Evolutionary conservation across 805 yeast species (phyloP).

Genomic region (Kodamaea kaohsiungensis): DNA sequence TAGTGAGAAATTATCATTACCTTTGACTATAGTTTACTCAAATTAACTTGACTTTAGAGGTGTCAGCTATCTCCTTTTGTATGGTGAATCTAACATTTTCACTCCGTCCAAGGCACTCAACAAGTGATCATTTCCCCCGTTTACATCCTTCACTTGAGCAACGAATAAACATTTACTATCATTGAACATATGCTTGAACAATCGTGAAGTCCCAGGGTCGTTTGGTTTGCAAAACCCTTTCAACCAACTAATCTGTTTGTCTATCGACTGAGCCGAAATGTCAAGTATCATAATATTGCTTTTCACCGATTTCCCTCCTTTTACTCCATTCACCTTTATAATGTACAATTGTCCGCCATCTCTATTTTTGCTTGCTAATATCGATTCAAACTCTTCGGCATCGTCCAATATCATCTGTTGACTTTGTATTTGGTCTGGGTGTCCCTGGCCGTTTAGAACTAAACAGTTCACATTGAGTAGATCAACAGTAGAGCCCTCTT

Average conservation of each 20-base stretch:
- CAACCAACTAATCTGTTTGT: conserved; percentile 8
- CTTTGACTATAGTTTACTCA: too few species aligned
- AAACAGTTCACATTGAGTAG: not conserved
- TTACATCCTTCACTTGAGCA: conserved; percentile 19
- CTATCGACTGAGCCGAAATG: conserved; percentile 6
- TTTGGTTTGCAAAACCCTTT: not conserved
- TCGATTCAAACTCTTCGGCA: conserved; percentile 5
- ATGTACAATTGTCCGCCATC: conserved; percentile 8
- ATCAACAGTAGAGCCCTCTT: not conserved
- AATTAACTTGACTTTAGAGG: too few species aligned
- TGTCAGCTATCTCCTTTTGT: conserved; percentile 16
- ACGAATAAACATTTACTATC: conserved; percentile 39
- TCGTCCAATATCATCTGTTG: conserved; percentile 20
- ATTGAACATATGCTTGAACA: conserved; percentile 13
- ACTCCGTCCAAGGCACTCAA: conserved; percentile 16
- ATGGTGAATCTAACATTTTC: conserved; percentile 15
- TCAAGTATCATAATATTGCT: conserved; percentile 18
- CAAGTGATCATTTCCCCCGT: conserved; percentile 14
- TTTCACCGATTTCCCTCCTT: conserved; percentile 8
- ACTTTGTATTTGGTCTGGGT: conserved; percentile 11
- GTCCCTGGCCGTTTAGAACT: conserved; percentile 1
- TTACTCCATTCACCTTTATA: conserved; percentile 13
- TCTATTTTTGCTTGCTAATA: not conserved
- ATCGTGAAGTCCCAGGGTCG: not conserved
- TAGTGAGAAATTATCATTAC: too few species aligned